phyloP scores from a whole-genome alignment of 139 green algal species.

The Chlorella vulgaris region DNA sequence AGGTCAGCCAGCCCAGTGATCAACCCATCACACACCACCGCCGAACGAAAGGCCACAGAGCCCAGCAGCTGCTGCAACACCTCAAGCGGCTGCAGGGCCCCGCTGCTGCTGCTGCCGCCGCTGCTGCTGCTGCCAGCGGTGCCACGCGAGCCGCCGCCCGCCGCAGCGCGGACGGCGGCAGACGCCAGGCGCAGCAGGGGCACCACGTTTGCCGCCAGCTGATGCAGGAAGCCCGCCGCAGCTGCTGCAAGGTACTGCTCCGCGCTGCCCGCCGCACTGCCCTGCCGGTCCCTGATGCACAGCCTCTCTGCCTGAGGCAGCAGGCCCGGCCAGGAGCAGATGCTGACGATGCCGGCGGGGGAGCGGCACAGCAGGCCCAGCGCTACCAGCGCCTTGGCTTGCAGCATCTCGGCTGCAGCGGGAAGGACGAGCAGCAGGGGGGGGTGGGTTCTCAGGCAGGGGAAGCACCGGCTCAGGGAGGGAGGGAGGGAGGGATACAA shows the following conservation, averaged over 20 bases:
- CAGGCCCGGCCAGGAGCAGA: slow-evolving; percentile 2
- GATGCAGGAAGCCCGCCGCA: neutral
- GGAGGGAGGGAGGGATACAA: too few relatives aligned
- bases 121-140: neutral
- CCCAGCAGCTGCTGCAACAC: slow-evolving; percentile 73
- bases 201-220: slow-evolving; percentile 12
- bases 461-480: too few relatives aligned
- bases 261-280: neutral
- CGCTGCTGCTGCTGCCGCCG: slow-evolving; percentile 14
- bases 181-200: slow-evolving; percentile 16
- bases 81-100: slow-evolving; percentile 46
- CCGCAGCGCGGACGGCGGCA: neutral
- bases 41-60: slow-evolving; percentile 56
- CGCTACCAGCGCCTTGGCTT: slow-evolving; percentile 71
- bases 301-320: slow-evolving; percentile 12
- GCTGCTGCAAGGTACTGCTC: slow-evolving; percentile 26
- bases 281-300: neutral
- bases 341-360: neutral
- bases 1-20: slow-evolving; percentile 59
- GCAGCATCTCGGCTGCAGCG: slow-evolving; percentile 45
- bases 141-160: too few relatives aligned
- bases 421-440: neutral
- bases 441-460: neutral
- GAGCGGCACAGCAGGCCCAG: slow-evolving; percentile 58
- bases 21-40: slow-evolving; percentile 54